These are phyloP conservation scores for Suillus decipiens DNA, from an alignment of 768 basidiomycete species.

Conservation along the genomic window DNA sequence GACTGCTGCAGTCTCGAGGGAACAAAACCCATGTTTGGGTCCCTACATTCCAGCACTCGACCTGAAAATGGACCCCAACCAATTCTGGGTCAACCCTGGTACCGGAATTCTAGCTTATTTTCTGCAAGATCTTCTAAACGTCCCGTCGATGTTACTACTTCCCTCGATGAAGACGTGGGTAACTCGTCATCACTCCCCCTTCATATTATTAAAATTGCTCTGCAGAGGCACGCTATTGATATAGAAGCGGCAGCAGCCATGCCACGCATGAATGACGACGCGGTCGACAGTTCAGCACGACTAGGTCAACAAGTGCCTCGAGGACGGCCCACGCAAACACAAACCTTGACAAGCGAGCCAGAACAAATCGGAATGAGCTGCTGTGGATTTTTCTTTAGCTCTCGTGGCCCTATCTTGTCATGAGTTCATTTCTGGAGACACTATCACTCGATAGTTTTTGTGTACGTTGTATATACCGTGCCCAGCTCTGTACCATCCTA, in stretches of 20 bases:
- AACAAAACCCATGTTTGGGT: not conserved
- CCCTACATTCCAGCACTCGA: not conserved
- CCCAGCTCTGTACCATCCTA: not conserved
- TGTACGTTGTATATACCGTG: not conserved
- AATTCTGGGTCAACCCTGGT: not conserved
- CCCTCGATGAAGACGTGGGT: not conserved
- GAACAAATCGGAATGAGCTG: not conserved
- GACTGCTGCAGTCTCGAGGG: not conserved
- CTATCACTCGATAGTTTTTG: not conserved
- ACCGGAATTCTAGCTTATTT: not conserved
- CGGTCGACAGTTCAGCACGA: not conserved
- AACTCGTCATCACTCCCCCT: not conserved
- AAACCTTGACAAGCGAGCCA: not conserved
- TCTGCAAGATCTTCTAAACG: not conserved
- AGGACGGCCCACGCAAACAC: not conserved
- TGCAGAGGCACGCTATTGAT: not conserved
- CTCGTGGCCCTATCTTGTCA: not conserved
- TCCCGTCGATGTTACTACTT: not conserved
- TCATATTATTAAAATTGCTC: not conserved
- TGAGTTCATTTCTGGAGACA: not conserved
- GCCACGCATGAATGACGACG: not conserved
- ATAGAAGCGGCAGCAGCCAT: not conserved
- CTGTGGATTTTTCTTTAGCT: not conserved
- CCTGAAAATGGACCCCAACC: not conserved
- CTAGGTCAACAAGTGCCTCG: not conserved